Conservation (phyloP, 176 grass and related monocot species). For the Pontederia paniculata region DNA sequence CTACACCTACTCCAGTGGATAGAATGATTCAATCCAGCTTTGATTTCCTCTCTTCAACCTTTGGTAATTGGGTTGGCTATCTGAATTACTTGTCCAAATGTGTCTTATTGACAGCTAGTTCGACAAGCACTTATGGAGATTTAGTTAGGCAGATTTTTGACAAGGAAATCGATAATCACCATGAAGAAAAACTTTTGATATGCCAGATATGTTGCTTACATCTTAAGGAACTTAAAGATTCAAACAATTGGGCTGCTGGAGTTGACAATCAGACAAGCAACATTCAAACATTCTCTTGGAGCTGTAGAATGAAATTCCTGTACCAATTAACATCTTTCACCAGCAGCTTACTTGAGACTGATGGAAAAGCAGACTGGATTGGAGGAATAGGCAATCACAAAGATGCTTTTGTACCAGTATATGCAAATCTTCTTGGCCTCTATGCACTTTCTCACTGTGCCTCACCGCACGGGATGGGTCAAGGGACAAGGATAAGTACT, state of each 20-base stretch:
- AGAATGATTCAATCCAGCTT: slow-evolving; percentile 81
- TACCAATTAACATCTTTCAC: slow-evolving; percentile 43
- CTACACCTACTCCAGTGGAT: slow-evolving; percentile 65
- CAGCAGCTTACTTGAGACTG: slow-evolving; percentile 45
- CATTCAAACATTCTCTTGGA: slow-evolving; percentile 33
- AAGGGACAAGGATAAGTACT: slow-evolving; percentile 25
- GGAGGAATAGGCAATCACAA: slow-evolving; percentile 91
- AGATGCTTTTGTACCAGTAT: slow-evolving; percentile 69
- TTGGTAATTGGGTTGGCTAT: slow-evolving; percentile 68
- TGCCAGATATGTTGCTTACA: slow-evolving; percentile 80
- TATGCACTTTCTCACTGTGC: slow-evolving; percentile 35
- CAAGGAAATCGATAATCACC: slow-evolving; percentile 98
- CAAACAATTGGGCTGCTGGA: slow-evolving; percentile 24
- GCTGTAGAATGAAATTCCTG: slow-evolving; percentile 53
- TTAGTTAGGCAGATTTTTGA: slow-evolving; percentile 90
- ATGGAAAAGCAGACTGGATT: slow-evolving; percentile 63
- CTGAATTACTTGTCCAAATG: slow-evolving; percentile 48
- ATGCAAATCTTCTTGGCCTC: slow-evolving; percentile 64
- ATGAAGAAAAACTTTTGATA: slow-evolving; percentile 89
- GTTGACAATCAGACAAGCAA: slow-evolving; percentile 2
- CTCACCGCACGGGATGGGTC: slow-evolving; percentile 13
- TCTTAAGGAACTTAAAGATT: slow-evolving; percentile 52
- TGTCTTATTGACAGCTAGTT: slow-evolving; percentile 44
- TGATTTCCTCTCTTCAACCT: slow-evolving; percentile 60
- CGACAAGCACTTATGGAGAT: slow-evolving; percentile 48